Percentiles rank a stretch among this genome's conserved stretches.
These are phyloP conservation scores for Gentiana straminea DNA, from an alignment of 257 asterid species.

Conservation along the genomic window DNA sequence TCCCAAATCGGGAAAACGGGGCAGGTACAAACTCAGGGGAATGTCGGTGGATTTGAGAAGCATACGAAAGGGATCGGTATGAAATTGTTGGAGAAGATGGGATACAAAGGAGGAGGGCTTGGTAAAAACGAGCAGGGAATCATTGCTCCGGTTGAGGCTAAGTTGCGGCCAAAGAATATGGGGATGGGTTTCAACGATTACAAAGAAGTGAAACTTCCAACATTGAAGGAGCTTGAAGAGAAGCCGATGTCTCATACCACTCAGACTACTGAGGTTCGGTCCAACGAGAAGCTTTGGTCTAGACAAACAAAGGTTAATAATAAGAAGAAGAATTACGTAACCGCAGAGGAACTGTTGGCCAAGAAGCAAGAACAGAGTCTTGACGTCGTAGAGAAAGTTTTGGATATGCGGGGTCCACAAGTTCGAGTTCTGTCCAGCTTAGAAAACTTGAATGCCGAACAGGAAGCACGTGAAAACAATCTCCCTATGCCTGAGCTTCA, in stretches of 20 bases:
- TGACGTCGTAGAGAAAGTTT: conserved; percentile 71
- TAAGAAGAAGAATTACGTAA: conserved; percentile 49
- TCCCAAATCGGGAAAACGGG: conserved; percentile 34
- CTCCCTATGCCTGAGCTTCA: conserved; percentile 94
- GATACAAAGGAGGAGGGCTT: conserved; percentile 87
- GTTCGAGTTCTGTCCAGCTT: conserved; percentile 81
- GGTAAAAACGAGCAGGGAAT: conserved; percentile 84
- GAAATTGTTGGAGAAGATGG: conserved; percentile 81
- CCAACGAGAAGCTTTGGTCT: conserved; percentile 63
- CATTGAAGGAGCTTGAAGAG: conserved; percentile 34
- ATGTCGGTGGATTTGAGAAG: conserved; percentile 63
- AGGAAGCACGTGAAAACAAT: conserved; percentile 54
- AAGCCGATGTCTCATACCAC: conserved; percentile 26
- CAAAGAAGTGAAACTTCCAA: conserved; percentile 44
- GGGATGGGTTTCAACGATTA: conserved; percentile 91
- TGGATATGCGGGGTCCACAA: conserved; percentile 97
- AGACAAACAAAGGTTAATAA: conserved; percentile 34
- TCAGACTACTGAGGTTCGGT: conserved; percentile 29
- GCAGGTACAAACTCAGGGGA: conserved; percentile 6
- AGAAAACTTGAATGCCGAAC: conserved; percentile 84
- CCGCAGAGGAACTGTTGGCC: conserved; percentile 69
- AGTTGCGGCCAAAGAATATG: conserved; percentile 75
- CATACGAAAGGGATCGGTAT: conserved; percentile 71
- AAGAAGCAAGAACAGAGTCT: conserved; percentile 68
- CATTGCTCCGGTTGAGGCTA: conserved; percentile 65